Evolutionary conservation across 306 rosid species (phyloP), one percentile per base, ranked within the genome.

Genomic region (Chamaecrista fasciculata): DNA sequence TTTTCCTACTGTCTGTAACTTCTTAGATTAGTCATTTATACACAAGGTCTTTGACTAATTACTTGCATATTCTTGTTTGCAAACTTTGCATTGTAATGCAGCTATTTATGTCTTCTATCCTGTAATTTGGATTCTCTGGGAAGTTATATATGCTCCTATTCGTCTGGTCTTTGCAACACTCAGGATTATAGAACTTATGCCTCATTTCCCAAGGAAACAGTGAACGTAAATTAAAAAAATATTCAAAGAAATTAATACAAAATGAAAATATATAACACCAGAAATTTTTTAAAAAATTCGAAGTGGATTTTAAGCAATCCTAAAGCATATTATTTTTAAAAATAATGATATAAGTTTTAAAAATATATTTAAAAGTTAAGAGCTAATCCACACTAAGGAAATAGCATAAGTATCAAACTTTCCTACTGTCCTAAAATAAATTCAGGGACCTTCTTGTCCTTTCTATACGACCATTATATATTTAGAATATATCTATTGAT

Each of bases 41-140:
- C 31, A 50, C 56, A 31, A n/a, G n/a, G 47, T 71, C 20, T 25
- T 49, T 28, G 33, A 20, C 66, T 80, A 55, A 76, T 75, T 47
- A 31, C 53, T 36, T 46, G 18, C 67, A 2, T 74, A 26, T 61
- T 62, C 18, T 69, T 69, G 42, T 70, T 78, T n/a, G n/a, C n/a
- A n/a, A n/a, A n/a, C n/a, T n/a, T n/a, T 74, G 66, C n/a, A 36
- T 67, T 82, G 56, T 25, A 48, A 57, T 79, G 82, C 97, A 94
- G 99, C 81, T 62, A 89, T 84, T 4, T 49, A 79, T 50, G 6
- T 94, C 62, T 57, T 94, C 64, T 87, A 78, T 77, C 99, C 99
- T 73, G 23, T 85, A 42, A 80, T 91, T 67, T 77, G 86, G 91
- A 74, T 91, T 49, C 74, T 85, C 19, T 85, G 95, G 89, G 95